Percentiles rank a stretch among this genome's conserved stretches.
These are phyloP conservation scores for Nannochloris sp. DNA, from an alignment of 139 green algal species.

Conservation along the genomic window DNA sequence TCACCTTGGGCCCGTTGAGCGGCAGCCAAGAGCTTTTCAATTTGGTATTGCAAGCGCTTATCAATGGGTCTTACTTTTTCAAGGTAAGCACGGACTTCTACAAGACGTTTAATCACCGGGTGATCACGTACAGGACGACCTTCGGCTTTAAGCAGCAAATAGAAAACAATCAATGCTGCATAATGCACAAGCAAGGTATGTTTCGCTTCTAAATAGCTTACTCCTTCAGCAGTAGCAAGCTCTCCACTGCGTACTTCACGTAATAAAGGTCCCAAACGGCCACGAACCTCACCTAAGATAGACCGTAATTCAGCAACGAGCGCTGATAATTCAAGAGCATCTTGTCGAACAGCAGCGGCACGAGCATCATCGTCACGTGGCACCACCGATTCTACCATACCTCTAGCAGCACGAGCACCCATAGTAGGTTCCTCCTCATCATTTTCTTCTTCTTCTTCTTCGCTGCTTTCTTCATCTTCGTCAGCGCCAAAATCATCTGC, in stretches of 20 bases:
- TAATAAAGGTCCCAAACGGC: slow-evolving; percentile 65
- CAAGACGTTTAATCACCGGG: slow-evolving; percentile 79
- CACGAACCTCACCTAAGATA: slow-evolving; percentile 40
- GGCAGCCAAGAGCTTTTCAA: slow-evolving; percentile 87
- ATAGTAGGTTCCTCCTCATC: slow-evolving; percentile 18
- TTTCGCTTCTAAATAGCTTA: slow-evolving; percentile 96
- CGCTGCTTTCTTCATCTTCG: slow-evolving; percentile 4
- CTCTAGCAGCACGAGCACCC: slow-evolving; percentile 11
- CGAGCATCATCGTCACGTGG: slow-evolving; percentile 26
- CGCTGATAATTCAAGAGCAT: slow-evolving; percentile 73
- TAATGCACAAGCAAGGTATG: slow-evolving; percentile 93
- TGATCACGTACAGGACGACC: slow-evolving; percentile 79
- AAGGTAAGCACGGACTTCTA: slow-evolving; percentile 78
- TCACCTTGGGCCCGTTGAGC: background rate
- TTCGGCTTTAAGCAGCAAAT: slow-evolving; percentile 94
- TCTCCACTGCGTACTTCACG: slow-evolving; percentile 53
- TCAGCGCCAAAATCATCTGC: slow-evolving; percentile 57
- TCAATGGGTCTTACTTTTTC: slow-evolving; percentile 92
- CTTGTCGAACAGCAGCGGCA: slow-evolving; percentile 43
- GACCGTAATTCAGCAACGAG: slow-evolving; percentile 63
- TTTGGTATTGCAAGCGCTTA: slow-evolving; percentile 91
- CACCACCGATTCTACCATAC: slow-evolving; percentile 43
- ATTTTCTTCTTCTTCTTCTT: slow-evolving; percentile 32
- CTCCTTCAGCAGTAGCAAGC: slow-evolving; percentile 72
- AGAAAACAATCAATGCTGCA: slow-evolving; percentile 87